These are phyloP conservation scores for Collybia sp. DNA, from an alignment of 768 basidiomycete genomes.

Conservation along the genomic window DNA sequence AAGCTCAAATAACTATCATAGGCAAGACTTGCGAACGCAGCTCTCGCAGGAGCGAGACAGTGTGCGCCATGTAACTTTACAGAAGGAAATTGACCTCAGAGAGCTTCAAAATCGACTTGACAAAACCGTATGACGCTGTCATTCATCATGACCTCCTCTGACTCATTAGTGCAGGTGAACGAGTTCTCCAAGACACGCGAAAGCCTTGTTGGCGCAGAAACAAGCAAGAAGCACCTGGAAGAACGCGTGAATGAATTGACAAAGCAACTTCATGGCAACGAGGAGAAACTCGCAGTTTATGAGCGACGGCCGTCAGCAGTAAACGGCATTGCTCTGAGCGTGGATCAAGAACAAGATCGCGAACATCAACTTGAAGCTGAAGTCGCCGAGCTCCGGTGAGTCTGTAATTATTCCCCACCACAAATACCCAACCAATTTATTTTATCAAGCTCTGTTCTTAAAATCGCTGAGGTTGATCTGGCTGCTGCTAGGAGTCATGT, in stretches of 20 bases:
- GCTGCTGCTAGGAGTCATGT: constrained; percentile 66
- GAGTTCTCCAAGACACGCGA: constrained; percentile 70
- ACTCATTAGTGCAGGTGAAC: constrained; percentile 37
- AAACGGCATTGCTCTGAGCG: constrained; percentile 22
- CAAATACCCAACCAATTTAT: background rate
- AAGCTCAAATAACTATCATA: constrained; percentile 19
- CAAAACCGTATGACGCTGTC: constrained; percentile 45
- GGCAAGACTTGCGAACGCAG: constrained; percentile 71
- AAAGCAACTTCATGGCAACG: constrained; percentile 65
- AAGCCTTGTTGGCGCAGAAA: constrained; percentile 65
- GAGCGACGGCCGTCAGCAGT: constrained; percentile 54
- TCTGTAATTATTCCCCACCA: constrained; percentile 2
- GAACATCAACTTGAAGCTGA: constrained; percentile 83
- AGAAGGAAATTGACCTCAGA: constrained; percentile 77
- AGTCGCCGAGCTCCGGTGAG: constrained; percentile 79
- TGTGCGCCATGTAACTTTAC: constrained; percentile 66
- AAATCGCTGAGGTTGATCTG: constrained; percentile 75
- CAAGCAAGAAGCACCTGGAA: constrained; percentile 75
- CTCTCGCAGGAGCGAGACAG: constrained; percentile 72
- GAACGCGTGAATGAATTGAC: constrained; percentile 60
- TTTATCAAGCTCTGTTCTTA: constrained; percentile 57
- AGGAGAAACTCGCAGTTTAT: constrained; percentile 85
- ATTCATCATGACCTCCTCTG: background rate
- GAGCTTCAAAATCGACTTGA: constrained; percentile 73
- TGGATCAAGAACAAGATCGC: constrained; percentile 45